Conservation (phyloP, 1,284 basidiomycete genomes). For the Ustilago xerochloae region DNA sequence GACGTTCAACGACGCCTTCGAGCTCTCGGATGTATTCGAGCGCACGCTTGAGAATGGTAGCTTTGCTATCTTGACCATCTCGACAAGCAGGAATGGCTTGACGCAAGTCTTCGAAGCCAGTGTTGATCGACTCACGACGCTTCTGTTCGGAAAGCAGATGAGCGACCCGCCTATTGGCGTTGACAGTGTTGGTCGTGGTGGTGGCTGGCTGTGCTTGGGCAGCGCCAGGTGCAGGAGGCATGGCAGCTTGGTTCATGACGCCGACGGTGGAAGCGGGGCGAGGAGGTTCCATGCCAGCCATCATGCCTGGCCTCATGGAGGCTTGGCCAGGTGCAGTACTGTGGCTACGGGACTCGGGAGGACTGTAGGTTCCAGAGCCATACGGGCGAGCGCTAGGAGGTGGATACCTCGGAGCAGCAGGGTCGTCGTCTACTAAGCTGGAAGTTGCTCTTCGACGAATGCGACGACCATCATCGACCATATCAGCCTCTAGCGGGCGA, state of each 20-base stretch:
- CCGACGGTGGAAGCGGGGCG: conserved; percentile 31
- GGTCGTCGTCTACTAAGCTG: conserved; percentile 21
- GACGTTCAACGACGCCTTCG: conserved; percentile 39
- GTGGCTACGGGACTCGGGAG: conserved; percentile 28
- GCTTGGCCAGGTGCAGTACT: conserved; percentile 17
- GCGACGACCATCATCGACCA: conserved; percentile 20
- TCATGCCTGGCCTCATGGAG: conserved; percentile 16
- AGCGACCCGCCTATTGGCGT: conserved; percentile 44
- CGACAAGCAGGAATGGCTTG: conserved; percentile 46
- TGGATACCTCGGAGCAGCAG: conserved; percentile 17
- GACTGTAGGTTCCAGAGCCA: conserved; percentile 26
- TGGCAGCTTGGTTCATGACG: neutral
- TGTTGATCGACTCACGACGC: conserved; percentile 55
- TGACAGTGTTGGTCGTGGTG: conserved; percentile 21
- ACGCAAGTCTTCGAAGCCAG: conserved; percentile 51
- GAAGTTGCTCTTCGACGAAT: conserved; percentile 24
- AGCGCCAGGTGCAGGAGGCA: neutral
- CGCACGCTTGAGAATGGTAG: conserved; percentile 48
- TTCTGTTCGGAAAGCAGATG: conserved; percentile 50
- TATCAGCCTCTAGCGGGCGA: conserved; percentile 19
- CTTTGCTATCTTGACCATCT: conserved; percentile 55
- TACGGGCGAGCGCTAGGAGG: conserved; percentile 15
- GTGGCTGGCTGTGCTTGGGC: conserved; percentile 3
- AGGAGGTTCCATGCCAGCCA: conserved; percentile 38
- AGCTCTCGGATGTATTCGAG: conserved; percentile 51